Evolutionary conservation across 768 basidiomycete species (phyloP), one percentile per base, ranked within the genome.

Genomic region (Mycena floridula): DNA sequence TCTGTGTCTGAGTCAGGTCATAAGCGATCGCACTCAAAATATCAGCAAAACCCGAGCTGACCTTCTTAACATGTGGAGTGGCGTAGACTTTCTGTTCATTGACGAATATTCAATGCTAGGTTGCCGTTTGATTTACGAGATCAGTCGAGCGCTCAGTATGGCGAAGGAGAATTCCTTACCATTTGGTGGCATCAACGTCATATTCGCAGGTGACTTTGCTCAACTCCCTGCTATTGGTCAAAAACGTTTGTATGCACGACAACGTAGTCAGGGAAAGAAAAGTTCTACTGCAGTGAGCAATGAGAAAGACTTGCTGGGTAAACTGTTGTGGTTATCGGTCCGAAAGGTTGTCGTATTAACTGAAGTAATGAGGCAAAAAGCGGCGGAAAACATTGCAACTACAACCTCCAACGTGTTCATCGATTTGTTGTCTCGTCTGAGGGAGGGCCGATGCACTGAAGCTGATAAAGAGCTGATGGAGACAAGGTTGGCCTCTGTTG

Each of bases 171-270:
- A 50, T 20, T 28, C 37, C 0, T 12, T 25, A 18, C 48, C 55
- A 0, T 73, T 70, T 54, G 69, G 71, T 3, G 66, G 68, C n/a
- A 30, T 30, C 28, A 30, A 30, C n/a, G n/a, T 30, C n/a, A 30
- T 30, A 30, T 35, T 35, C 18, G 65, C 67, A 0, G 69, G 72
- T 1, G 69, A 74, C 44, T 72, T 74, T 46, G 58, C 60, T 1
- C 72, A 74, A 40, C 46, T 69, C 3, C 62, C 68, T 0, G 71
- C 71, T 8, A 59, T 74, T 0, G 49, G 52, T 0, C 50, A 63
- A 5, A 57, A 35, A 0, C 43, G 53, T 1, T 41, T 72, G 8
- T 64, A 53, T 27, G 39, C 53, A 0, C 36, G 39, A 3, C 23
- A 62, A 0, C 38, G 55, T 42, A 52, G 47, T 1, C 9, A 43